A percentile compares a stretch with the other conserved stretches of the same genome.
Conservation (phyloP, 2,329 filamentous ascomycete species). For the Aspergillus uvarum region DNA sequence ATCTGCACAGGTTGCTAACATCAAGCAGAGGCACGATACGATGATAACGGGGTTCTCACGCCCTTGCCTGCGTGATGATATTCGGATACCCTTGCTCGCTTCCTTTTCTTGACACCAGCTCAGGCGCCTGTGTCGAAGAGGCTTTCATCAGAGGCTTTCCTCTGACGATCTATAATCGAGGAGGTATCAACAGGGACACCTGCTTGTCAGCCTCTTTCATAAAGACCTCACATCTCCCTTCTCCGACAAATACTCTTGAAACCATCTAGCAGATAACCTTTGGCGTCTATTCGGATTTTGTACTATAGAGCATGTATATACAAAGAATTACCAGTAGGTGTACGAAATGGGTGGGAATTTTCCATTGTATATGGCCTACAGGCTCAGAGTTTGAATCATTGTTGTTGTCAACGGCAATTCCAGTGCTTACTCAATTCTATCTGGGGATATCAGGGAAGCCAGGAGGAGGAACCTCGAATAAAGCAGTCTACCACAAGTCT, state of each 20-base stretch:
- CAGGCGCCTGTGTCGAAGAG: not conserved
- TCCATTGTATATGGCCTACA: not conserved
- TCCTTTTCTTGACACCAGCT: not conserved
- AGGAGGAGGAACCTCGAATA: no score
- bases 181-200: not conserved
- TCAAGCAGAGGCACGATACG: slow-evolving; percentile 72
- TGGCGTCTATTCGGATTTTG: not conserved
- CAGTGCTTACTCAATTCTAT: no score
- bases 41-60: slow-evolving; percentile 71
- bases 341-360: not conserved
- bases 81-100: not conserved
- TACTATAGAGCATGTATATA: slow-evolving; percentile 10
- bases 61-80: slow-evolving; percentile 47
- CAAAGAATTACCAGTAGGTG: not conserved
- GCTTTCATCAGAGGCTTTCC: not conserved
- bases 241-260: not conserved
- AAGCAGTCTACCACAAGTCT: no score
- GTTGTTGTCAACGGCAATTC: no score
- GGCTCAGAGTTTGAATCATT: not conserved
- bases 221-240: not conserved
- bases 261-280: not conserved
- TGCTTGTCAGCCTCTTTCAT: not conserved
- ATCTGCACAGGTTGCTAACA: slow-evolving; percentile 35
- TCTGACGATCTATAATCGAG: not conserved
- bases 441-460: no score